Evolutionary conservation across 441 rosid species (phyloP).

Genomic region (Brassica balearica): DNA sequence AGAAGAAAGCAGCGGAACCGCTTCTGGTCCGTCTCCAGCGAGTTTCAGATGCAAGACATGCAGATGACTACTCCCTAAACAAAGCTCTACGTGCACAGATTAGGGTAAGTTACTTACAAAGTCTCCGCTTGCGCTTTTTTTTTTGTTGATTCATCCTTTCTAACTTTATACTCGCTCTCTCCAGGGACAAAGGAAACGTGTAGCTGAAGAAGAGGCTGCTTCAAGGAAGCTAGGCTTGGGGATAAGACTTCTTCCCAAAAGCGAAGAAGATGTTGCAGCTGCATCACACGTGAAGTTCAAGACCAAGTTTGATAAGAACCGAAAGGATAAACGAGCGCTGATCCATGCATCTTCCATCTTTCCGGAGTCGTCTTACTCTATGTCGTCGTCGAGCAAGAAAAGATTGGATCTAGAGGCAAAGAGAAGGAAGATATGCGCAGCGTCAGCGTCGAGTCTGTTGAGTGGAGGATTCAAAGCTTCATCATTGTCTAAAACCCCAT

Average conservation of each 20-base stretch:
- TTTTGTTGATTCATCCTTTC: slow-evolving; percentile 37
- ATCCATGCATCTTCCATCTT: slow-evolving; percentile 68
- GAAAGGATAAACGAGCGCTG: slow-evolving; percentile 74
- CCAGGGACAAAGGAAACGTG: slow-evolving; percentile 79
- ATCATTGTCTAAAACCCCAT: slow-evolving; percentile 55
- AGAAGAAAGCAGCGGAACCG: slow-evolving; percentile 97
- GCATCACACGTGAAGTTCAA: slow-evolving; percentile 70
- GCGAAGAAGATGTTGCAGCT: slow-evolving; percentile 61
- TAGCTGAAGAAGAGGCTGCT: slow-evolving; percentile 80
- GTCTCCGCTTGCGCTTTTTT: not conserved
- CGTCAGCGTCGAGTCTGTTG: slow-evolving; percentile 63
- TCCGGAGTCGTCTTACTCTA: slow-evolving; percentile 5
- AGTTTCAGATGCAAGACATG: slow-evolving; percentile 78
- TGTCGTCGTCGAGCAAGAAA: slow-evolving; percentile 52
- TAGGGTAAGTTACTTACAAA: slow-evolving; percentile 50
- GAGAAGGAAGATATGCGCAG: slow-evolving; percentile 77
- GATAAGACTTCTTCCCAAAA: slow-evolving; percentile 73
- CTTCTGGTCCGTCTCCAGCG: slow-evolving; percentile 79
- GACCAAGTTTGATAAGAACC: slow-evolving; percentile 72
- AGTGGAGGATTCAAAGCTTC: slow-evolving; percentile 74
- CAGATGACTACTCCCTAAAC: slow-evolving; percentile 84
- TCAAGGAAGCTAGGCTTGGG: slow-evolving; percentile 79
- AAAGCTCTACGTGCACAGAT: slow-evolving; percentile 77
- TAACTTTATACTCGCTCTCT: slow-evolving; percentile 6
- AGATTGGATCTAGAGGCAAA: slow-evolving; percentile 71